Percentiles rank a stretch among this genome's conserved stretches.
Conservation (phyloP, 1,284 basidiomycete species). For the Ganoderma lucidum region DNA sequence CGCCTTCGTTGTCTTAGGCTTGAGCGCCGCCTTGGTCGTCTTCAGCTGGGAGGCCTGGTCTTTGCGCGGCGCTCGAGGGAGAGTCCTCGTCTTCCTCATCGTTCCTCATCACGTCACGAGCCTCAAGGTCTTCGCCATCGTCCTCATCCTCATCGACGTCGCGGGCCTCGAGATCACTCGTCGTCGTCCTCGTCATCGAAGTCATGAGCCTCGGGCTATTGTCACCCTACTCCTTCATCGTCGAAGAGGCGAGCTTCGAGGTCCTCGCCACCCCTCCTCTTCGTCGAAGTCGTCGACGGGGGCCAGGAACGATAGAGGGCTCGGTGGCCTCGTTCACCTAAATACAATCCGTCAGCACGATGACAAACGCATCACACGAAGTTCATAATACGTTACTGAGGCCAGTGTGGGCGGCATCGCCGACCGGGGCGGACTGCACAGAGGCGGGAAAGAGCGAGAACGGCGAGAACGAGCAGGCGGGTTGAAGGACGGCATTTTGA, state of each 20-base stretch:
- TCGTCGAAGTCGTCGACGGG: constrained; percentile 3
- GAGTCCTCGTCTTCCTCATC: neutral
- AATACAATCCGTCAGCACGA: neutral
- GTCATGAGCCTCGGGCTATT: neutral
- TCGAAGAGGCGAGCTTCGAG: neutral
- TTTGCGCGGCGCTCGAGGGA: constrained; percentile 2
- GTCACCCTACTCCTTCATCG: neutral
- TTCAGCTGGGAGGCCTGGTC: neutral
- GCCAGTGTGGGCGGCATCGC: neutral
- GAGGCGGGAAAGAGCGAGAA: neutral
- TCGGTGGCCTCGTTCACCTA: neutral
- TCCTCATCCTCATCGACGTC: neutral
- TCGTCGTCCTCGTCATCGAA: neutral
- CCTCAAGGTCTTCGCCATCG: neutral
- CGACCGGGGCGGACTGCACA: neutral
- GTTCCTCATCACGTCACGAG: neutral
- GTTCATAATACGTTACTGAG: neutral
- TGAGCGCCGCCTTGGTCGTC: neutral
- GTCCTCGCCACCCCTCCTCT: neutral
- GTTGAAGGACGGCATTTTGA: constrained; percentile 4
- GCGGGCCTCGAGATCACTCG: neutral
- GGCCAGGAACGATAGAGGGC: neutral
- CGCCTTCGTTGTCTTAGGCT: neutral
- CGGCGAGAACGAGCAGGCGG: constrained; percentile 1
- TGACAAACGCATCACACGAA: neutral